A percentile compares a stretch with the other conserved stretches of the same genome.
Conservation (phyloP, 805 yeast species). For the Ogataea minuta region DNA sequence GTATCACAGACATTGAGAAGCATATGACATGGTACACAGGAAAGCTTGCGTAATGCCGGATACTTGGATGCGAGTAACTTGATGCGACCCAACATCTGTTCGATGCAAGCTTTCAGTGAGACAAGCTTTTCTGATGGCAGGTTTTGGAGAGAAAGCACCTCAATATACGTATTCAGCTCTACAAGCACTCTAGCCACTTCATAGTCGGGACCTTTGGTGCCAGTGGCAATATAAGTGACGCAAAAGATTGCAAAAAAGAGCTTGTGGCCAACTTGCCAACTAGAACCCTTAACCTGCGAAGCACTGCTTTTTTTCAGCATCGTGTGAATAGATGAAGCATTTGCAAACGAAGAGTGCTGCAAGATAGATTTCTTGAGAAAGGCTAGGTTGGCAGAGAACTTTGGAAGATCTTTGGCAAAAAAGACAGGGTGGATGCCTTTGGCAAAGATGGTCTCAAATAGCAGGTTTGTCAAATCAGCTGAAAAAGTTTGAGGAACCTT, state of each 20-base stretch:
- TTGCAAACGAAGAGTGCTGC: constrained; percentile 3
- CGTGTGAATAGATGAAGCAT: constrained; percentile 3
- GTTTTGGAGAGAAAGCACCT: constrained; percentile 3
- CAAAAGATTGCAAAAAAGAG: constrained; percentile 14
- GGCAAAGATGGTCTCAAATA: constrained; percentile 15
- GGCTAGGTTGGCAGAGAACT: neutral
- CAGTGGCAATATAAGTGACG: constrained; percentile 4
- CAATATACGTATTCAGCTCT: constrained; percentile 15
- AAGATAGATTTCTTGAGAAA: constrained; percentile 6
- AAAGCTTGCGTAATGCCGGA: constrained; percentile 8
- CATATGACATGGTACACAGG: constrained; percentile 16
- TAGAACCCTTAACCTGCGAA: constrained; percentile 9
- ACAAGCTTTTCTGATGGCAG: constrained; percentile 1
- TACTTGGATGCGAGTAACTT: constrained; percentile 3
- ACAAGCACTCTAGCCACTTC: constrained; percentile 11
- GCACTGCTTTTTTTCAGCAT: constrained; percentile 10
- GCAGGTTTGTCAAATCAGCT: constrained; percentile 10
- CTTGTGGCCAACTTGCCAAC: constrained; percentile 16
- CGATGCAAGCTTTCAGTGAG: constrained; percentile 1
- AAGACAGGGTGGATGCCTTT: constrained; percentile 16
- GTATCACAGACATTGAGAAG: constrained; percentile 13
- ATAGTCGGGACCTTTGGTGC: neutral
- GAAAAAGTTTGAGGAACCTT: constrained; percentile 13
- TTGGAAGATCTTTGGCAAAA: constrained; percentile 3
- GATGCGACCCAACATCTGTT: constrained; percentile 4